Evolutionary conservation across 345 rosid species (phyloP).

Genomic region (Camelina neglecta): DNA sequence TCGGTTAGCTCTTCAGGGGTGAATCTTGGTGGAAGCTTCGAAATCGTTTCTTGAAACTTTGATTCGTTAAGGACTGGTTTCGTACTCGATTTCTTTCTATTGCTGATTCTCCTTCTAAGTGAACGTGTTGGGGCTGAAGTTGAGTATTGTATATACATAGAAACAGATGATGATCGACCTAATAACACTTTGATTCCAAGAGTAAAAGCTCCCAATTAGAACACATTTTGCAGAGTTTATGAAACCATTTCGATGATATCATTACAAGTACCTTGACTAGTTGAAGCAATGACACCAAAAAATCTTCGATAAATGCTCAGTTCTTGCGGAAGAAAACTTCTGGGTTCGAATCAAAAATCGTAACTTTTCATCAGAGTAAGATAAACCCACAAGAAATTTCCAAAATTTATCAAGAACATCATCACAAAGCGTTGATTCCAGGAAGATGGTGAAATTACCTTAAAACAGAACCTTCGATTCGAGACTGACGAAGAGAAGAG

Average conservation of each 20-base stretch:
- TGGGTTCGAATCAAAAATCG: conserved; percentile 12
- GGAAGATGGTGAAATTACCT: conserved; percentile 27
- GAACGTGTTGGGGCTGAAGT: conserved; percentile 60
- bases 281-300: conserved; percentile 57
- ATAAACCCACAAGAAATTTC: not conserved
- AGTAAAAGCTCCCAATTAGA: not conserved
- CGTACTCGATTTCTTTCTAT: conserved; percentile 53
- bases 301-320: conserved; percentile 54
- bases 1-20: conserved; percentile 67
- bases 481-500: conserved; percentile 39
- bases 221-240: not conserved
- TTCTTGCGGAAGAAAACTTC: conserved; percentile 57
- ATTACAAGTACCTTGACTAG: conserved; percentile 58
- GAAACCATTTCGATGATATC: not conserved
- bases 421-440: not conserved
- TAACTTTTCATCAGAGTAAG: not conserved
- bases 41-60: conserved; percentile 54
- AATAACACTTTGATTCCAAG: conserved; percentile 13
- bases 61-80: conserved; percentile 64
- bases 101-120: conserved; percentile 63
- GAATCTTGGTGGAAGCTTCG: conserved; percentile 73
- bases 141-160: conserved; percentile 50
- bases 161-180: conserved; percentile 21
- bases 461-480: conserved; percentile 31
- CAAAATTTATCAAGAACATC: not conserved